phyloP scores from a whole-genome alignment of 345 rosid genomes.

The Triadica sebifera region DNA sequence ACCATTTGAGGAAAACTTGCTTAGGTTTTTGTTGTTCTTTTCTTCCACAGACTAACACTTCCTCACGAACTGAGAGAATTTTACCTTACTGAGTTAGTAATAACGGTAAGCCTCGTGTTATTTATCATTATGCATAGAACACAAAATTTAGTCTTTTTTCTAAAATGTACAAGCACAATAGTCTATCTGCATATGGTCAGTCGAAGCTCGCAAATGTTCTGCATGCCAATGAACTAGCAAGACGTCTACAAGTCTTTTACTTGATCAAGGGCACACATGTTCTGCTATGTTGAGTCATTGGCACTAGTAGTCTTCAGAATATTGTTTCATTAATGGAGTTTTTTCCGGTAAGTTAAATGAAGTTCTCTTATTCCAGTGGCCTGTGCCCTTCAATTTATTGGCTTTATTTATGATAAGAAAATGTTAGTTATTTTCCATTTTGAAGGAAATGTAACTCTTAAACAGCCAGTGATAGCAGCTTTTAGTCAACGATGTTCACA shows the following conservation, averaged over 20 bases:
- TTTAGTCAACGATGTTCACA: too few species aligned
- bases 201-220: constrained; percentile 46
- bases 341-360: too few species aligned
- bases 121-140: background rate
- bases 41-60: background rate
- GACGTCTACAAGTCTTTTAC: constrained; percentile 31
- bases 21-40: background rate
- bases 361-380: background rate
- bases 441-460: too few species aligned
- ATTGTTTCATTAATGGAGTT: too few species aligned
- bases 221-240: constrained; percentile 41
- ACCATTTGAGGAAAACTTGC: background rate
- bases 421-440: too few species aligned
- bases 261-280: too few species aligned
- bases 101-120: too few species aligned
- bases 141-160: background rate
- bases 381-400: background rate
- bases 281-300: too few species aligned
- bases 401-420: background rate
- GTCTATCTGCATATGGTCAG: constrained; percentile 6
- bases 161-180: background rate
- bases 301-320: too few species aligned
- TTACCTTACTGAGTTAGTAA: background rate
- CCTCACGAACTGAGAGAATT: background rate
- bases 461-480: too few species aligned